Evolutionary conservation across 768 basidiomycete species (phyloP).

Genomic region (Trametes villosa): DNA sequence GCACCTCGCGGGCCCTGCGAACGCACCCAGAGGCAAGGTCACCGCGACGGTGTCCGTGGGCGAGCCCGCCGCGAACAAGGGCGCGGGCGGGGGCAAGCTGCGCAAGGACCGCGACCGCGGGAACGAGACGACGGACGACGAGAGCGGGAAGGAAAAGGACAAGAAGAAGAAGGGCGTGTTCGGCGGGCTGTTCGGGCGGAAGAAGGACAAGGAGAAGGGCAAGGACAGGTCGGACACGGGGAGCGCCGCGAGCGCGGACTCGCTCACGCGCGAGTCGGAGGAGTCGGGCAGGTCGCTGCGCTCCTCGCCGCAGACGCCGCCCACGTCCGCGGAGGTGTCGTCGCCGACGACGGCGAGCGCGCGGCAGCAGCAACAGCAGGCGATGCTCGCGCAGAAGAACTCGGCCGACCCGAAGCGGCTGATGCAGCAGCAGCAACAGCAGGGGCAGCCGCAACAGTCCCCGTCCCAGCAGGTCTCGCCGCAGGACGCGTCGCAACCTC

Average conservation of each 20-base stretch:
- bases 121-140: conserved; percentile 44
- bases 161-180: conserved; percentile 80
- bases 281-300: conserved; percentile 59
- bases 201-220: conserved; percentile 71
- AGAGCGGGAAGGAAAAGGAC: conserved; percentile 43
- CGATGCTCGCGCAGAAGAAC: conserved; percentile 52
- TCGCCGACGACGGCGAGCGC: conserved; percentile 59
- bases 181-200: conserved; percentile 72
- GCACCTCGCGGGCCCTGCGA: conserved; percentile 25
- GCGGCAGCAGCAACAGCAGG: conserved; percentile 62
- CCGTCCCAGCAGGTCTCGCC: conserved; percentile 2
- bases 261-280: conserved; percentile 51
- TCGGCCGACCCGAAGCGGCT: conserved; percentile 15
- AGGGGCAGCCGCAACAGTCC: conserved; percentile 29
- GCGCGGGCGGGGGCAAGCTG: conserved; percentile 38
- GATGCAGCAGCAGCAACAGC: conserved; percentile 17
- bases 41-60: conserved; percentile 12
- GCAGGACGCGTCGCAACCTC: neutral
- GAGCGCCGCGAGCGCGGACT: conserved; percentile 54
- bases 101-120: conserved; percentile 48
- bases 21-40: conserved; percentile 17
- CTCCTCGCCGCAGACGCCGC: conserved; percentile 29
- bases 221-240: conserved; percentile 59
- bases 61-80: neutral
- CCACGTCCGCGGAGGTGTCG: conserved; percentile 32